Percentiles rank a stretch among this genome's conserved stretches.
These are phyloP conservation scores for Isabelozyma heimii DNA, from an alignment of 805 yeast genomes.

Conservation along the genomic window DNA sequence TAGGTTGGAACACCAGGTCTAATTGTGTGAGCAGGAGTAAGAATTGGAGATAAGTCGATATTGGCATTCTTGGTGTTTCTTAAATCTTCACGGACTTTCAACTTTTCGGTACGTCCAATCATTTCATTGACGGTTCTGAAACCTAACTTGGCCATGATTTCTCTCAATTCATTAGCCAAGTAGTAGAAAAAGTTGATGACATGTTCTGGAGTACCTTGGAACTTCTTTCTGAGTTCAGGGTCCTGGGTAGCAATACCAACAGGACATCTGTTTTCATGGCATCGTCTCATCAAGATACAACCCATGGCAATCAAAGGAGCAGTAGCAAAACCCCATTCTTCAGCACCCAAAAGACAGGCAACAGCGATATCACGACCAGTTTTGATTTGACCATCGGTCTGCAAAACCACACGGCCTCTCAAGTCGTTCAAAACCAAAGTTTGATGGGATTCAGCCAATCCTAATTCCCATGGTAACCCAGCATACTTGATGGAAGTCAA, in stretches of 20 bases:
- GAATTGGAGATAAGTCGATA: conserved; percentile 86
- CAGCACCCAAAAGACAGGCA: conserved; percentile 96
- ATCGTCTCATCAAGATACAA: conserved; percentile 93
- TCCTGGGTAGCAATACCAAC: conserved; percentile 99
- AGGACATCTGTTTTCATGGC: conserved; percentile 93
- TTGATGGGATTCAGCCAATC: conserved; percentile 97
- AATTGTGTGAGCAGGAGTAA: conserved; percentile 94
- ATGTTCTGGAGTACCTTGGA: conserved; percentile 96
- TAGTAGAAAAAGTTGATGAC: conserved; percentile 97
- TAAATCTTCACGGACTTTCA: conserved; percentile 78
- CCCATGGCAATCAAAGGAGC: conserved; percentile 97
- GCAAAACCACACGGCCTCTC: conserved; percentile 92
- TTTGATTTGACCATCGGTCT: conserved; percentile 97
- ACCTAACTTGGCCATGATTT: conserved; percentile 91
- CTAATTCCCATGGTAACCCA: conserved; percentile 98
- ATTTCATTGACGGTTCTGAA: conserved; percentile 95
- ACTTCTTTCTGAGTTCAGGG: conserved; percentile 87
- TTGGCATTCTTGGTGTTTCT: conserved; percentile 88
- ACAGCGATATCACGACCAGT: conserved; percentile 97
- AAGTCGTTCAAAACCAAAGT: conserved; percentile 92
- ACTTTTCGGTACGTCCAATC: conserved; percentile 96
- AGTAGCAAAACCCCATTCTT: conserved; percentile 97
- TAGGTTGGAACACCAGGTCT: conserved; percentile 97
- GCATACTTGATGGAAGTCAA: conserved; percentile 97
- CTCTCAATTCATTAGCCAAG: conserved; percentile 87